Base-by-base conservation (phyloP, 1,284 basidiomycete species). In the Limonomyces culmigenus region DNA sequence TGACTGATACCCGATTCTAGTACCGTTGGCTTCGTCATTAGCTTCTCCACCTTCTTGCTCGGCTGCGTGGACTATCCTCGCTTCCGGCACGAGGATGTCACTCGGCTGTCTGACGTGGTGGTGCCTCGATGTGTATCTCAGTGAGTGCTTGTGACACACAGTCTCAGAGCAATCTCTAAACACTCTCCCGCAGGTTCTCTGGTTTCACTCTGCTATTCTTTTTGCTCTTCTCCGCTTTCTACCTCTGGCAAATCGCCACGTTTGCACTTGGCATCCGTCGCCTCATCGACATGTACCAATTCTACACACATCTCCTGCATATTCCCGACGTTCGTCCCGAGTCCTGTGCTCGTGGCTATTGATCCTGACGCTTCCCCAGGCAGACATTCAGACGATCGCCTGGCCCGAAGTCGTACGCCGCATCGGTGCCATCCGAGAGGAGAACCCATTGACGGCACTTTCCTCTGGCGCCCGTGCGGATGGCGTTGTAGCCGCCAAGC, bases 1-100 rank as follows among this genome's bases (percentile, higher is more conserved):
- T 57, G 42, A 47, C 43, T 48, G 42, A 45, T 38, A 36, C 40
- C 37, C 41, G 41, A 39, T 44, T 38, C 38, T 56, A 95, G 89
- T 47, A 98, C 93, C 42, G 77, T 93, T 29, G 91, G 91, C 38
- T 99, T 98, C 54, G 93, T 97, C 32, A 93, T 97, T 47, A 72
- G 71, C 16, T 99, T 99, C 58, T 92, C 93, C 5, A 93, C 91
- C 4, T 98, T 99, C 54, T 63, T 99, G 11, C 58, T 93, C 5
- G 87, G 91, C 20, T 99, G 93, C 54, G 72, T 99, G 46, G 89
- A 99, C 56, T 97, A 96, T 53, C 72, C 75, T 17, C 70, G 70
- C 19, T 72, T 91, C 44, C 70, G 66, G 41, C 68, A 62, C 20
- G 70, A 74, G 40, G 62, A 65, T 27, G 67, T 71, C 32, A 71